These are phyloP conservation scores for Yarrowia phangngaensis DNA, from an alignment of 805 yeast species.

Conservation along the genomic window DNA sequence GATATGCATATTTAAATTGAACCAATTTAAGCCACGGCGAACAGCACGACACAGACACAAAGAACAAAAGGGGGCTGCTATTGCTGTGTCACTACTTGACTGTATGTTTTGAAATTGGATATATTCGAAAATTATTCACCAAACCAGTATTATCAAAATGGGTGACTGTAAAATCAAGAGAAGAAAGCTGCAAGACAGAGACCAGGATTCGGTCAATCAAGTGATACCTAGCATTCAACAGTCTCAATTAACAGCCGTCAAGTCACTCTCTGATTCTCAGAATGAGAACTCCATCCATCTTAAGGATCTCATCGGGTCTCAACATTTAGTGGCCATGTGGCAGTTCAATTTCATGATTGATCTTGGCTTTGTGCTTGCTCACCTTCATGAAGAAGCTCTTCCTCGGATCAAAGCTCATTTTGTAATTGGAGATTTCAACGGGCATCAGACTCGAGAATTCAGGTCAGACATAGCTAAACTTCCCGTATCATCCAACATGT, in stretches of 20 bases:
- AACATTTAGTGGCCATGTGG: conserved; percentile 34
- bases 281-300: conserved; percentile 31
- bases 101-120: no score
- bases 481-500: conserved; percentile 28
- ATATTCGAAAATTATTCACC: no score
- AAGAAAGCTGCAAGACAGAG: no score
- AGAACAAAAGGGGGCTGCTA: no score
- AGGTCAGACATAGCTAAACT: not conserved
- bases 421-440: conserved; percentile 29
- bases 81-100: no score
- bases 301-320: conserved; percentile 32
- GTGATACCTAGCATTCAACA: not conserved
- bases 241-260: not conserved
- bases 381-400: conserved; percentile 29
- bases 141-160: no score
- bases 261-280: not conserved
- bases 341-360: conserved; percentile 38
- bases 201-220: no score
- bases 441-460: conserved; percentile 26
- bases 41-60: no score
- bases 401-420: conserved; percentile 30
- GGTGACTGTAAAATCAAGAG: no score
- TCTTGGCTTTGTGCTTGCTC: conserved; percentile 33
- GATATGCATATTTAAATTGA: no score
- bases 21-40: no score